Evolutionary conservation across 768 basidiomycete genomes (phyloP).

Genomic region (Suillus paluster): DNA sequence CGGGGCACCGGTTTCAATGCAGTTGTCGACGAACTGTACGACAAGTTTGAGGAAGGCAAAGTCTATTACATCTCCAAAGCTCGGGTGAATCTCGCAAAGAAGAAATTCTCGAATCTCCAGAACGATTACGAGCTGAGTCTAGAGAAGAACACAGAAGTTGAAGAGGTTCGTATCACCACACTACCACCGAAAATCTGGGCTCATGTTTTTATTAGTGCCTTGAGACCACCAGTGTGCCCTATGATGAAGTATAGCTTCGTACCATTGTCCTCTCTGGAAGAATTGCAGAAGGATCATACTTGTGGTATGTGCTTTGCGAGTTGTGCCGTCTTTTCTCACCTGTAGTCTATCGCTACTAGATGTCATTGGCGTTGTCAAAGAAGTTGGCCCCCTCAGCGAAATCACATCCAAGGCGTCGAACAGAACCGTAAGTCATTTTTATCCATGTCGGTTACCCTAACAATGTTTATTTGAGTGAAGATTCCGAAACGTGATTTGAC

Average conservation of each 20-base stretch:
- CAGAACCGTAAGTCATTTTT: conserved; percentile 51
- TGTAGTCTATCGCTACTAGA: conserved; percentile 49
- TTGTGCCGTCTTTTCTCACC: conserved; percentile 1
- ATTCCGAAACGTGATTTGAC: conserved; percentile 88
- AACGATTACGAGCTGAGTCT: conserved; percentile 94
- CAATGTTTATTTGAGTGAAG: conserved; percentile 41
- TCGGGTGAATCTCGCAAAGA: conserved; percentile 93
- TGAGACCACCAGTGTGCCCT: conserved; percentile 77
- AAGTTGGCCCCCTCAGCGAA: conserved; percentile 66
- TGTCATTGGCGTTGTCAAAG: conserved; percentile 86
- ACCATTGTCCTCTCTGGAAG: conserved; percentile 61
- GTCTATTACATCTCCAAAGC: conserved; percentile 92
- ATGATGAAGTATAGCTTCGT: conserved; percentile 86
- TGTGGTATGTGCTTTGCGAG: conserved; percentile 60
- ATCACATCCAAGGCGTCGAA: conserved; percentile 78
- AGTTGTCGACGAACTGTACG: conserved; percentile 80
- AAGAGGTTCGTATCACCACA: conserved; percentile 60
- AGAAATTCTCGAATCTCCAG: conserved; percentile 87
- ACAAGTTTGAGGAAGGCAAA: conserved; percentile 88
- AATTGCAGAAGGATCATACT: conserved; percentile 75
- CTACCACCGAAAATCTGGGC: conserved; percentile 4
- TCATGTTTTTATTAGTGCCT: conserved; percentile 60
- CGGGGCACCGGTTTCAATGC: conserved; percentile 90
- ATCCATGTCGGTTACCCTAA: not conserved
- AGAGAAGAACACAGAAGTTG: conserved; percentile 83